A percentile compares a stretch with the other conserved stretches of the same genome.
Evolutionary conservation across 306 rosid species (phyloP).

Genomic region (Acacia acuminata): DNA sequence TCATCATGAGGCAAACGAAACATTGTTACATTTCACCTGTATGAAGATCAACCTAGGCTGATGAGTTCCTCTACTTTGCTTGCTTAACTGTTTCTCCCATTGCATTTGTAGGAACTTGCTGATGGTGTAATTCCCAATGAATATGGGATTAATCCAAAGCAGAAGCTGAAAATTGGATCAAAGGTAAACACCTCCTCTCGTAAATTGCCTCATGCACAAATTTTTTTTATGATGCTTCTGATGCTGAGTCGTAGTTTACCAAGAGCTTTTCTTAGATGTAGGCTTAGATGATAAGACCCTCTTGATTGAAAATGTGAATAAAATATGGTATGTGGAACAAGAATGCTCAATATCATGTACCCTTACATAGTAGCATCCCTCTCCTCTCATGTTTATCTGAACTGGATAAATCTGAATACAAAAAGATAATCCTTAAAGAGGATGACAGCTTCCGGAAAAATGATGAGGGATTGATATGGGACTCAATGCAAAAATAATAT

Average conservation of each 20-base stretch:
- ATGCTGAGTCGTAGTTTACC: not conserved
- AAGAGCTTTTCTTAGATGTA: not conserved
- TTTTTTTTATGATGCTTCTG: not conserved
- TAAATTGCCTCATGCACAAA: constrained; percentile 7
- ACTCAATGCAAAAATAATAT: not conserved
- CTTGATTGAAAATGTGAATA: not conserved
- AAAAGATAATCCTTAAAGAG: not conserved
- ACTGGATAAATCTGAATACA: not conserved
- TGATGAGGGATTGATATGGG: not conserved
- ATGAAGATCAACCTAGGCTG: constrained; percentile 12
- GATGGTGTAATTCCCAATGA: constrained; percentile 99
- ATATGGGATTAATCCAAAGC: constrained; percentile 91
- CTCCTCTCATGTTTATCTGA: not conserved
- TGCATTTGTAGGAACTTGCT: constrained; percentile 74
- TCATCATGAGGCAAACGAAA: constrained; percentile 1
- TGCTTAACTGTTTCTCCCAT: constrained; percentile 27
- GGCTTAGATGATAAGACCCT: not conserved
- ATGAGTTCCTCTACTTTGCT: not conserved
- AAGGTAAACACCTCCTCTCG: constrained; percentile 53
- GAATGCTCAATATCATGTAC: not conserved
- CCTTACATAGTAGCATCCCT: not conserved
- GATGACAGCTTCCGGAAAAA: not conserved
- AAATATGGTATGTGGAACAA: not conserved
- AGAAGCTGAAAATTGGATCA: constrained; percentile 94
- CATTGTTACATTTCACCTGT: constrained; percentile 37